A percentile compares a stretch with the other conserved stretches of the same genome.
Conservation (phyloP, 192 early-diverging fungal species). For the Linnemannia schmuckeri region DNA sequence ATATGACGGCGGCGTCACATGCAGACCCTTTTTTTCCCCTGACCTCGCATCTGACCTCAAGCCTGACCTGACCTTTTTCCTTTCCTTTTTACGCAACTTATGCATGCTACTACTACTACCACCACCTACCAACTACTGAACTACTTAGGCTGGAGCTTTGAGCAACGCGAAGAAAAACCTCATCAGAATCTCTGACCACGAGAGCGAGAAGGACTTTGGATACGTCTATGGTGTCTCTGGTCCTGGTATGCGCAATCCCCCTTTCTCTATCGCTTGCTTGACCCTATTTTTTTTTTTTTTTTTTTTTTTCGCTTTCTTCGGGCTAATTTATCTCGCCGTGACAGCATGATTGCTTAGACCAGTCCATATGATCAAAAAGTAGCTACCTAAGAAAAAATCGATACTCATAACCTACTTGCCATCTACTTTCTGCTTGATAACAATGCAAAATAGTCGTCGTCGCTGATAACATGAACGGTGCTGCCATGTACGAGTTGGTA, state of each 20-base stretch:
- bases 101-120: background rate
- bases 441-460: conserved; percentile 81
- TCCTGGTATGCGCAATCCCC: conserved; percentile 76
- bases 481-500: conserved; percentile 99
- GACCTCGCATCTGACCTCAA: conserved; percentile 27
- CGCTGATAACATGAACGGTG: conserved; percentile 98
- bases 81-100: background rate
- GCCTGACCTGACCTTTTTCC: conserved; percentile 10
- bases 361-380: background rate
- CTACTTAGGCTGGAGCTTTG: conserved; percentile 87
- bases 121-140: background rate
- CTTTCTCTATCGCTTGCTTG: background rate
- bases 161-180: conserved; percentile 88
- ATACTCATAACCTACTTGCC: background rate
- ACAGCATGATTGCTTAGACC: background rate
- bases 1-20: conserved; percentile 16
- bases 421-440: background rate
- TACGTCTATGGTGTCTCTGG: conserved; percentile 98
- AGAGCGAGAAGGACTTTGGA: conserved; percentile 89
- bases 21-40: conserved; percentile 1
- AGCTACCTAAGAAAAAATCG: background rate
- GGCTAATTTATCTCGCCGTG: background rate
- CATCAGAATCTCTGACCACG: conserved; percentile 88
- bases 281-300: background rate
- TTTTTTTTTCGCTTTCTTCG: background rate